Percentiles rank a stretch among this genome's conserved stretches.
These are phyloP conservation scores for Leishmania mexicana DNA, from an alignment of 208 protist species.

Conservation along the genomic window DNA sequence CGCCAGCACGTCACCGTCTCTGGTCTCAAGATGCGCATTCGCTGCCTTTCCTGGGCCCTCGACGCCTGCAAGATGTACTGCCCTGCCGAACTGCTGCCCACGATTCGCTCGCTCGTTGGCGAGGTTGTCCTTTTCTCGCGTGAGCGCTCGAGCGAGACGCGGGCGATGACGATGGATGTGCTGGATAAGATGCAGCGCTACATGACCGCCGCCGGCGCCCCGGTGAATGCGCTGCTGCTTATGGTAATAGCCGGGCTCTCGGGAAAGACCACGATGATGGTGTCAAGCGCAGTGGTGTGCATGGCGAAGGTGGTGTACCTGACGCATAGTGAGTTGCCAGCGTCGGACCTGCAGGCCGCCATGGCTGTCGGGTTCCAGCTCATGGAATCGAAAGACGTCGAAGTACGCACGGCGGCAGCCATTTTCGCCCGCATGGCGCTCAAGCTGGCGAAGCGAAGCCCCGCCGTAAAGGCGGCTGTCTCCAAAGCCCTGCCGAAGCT, in stretches of 20 bases:
- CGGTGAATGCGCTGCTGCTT: constrained; percentile 74
- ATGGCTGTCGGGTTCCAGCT: constrained; percentile 74
- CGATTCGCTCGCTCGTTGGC: constrained; percentile 59
- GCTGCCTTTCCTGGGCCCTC: constrained; percentile 84
- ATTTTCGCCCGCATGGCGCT: constrained; percentile 87
- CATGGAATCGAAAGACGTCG: constrained; percentile 69
- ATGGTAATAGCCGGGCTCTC: constrained; percentile 79
- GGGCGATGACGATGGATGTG: constrained; percentile 82
- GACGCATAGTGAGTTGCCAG: constrained; percentile 63
- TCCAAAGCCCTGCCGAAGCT: constrained; percentile 68
- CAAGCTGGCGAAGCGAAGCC: constrained; percentile 79
- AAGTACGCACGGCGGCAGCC: constrained; percentile 72
- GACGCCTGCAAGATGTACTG: constrained; percentile 91
- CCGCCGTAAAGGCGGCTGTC: constrained; percentile 51
- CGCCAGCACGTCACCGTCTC: constrained; percentile 84
- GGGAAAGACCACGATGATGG: constrained; percentile 74
- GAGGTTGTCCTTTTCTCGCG: constrained; percentile 83
- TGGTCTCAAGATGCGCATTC: constrained; percentile 87
- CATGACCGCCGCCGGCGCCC: constrained; percentile 49
- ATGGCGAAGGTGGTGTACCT: constrained; percentile 86
- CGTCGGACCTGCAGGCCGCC: constrained; percentile 61
- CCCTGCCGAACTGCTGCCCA: constrained; percentile 58
- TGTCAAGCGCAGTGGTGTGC: constrained; percentile 81
- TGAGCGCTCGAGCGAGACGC: constrained; percentile 79
- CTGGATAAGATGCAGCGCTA: constrained; percentile 91